phyloP scores from a whole-genome alignment of 768 basidiomycete species.

The Leucocoprinus leucothites region DNA sequence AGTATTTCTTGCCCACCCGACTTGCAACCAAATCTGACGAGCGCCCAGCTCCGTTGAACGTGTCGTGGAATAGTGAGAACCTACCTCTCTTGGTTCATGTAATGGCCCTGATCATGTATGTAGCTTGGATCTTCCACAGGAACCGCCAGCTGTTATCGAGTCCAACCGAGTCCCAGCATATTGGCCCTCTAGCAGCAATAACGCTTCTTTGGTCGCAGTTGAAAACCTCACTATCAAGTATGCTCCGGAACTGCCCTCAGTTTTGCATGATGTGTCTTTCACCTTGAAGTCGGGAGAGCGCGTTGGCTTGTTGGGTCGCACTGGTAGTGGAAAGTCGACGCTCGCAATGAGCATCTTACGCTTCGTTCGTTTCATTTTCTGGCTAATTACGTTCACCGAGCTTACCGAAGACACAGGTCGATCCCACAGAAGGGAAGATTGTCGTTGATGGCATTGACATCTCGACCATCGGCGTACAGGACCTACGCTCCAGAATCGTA shows the following conservation, averaged over 20 bases:
- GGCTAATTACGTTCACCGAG: background rate
- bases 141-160: slow-evolving; percentile 76
- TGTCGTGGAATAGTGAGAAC: slow-evolving; percentile 72
- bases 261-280: slow-evolving; percentile 76
- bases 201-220: slow-evolving; percentile 57
- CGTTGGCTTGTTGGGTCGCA: slow-evolving; percentile 78
- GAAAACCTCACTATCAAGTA: slow-evolving; percentile 82
- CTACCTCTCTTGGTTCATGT: background rate
- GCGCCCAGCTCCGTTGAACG: slow-evolving; percentile 77
- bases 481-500: slow-evolving; percentile 73
- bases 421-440: slow-evolving; percentile 74
- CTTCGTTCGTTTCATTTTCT: slow-evolving; percentile 50
- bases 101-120: background rate
- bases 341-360: slow-evolving; percentile 84
- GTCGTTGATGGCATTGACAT: slow-evolving; percentile 88
- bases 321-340: slow-evolving; percentile 77
- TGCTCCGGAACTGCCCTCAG: slow-evolving; percentile 78
- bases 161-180: slow-evolving; percentile 80
- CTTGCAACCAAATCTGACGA: background rate
- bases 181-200: slow-evolving; percentile 78
- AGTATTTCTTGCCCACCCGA: slow-evolving; percentile 22
- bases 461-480: slow-evolving; percentile 79
- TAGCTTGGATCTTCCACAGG: slow-evolving; percentile 77
- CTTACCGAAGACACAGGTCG: too few relatives aligned
- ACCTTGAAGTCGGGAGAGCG: slow-evolving; percentile 67